Conservation (phyloP, 2,329 filamentous ascomycete species). For the Aaosphaeria pasadenensis region DNA sequence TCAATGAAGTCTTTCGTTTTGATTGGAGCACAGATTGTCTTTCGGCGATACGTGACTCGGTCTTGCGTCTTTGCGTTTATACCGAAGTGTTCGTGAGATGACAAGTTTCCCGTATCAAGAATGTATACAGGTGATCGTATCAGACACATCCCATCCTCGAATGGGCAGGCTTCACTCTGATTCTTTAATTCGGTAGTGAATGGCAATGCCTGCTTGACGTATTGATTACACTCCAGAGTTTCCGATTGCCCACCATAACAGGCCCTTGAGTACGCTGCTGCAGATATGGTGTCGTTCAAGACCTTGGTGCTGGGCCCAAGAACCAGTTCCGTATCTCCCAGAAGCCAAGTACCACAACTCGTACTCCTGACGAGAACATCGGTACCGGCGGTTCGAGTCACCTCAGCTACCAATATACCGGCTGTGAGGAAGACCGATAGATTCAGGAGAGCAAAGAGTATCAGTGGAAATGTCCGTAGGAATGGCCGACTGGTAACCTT, state of each 20-base stretch:
- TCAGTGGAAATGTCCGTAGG: conserved; percentile 16
- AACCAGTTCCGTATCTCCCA: not conserved
- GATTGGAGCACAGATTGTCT: conserved; percentile 10
- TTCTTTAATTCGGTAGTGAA: conserved; percentile 1
- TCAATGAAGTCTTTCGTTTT: conserved; percentile 1
- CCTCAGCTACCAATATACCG: conserved; percentile 25
- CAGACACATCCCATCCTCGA: conserved; percentile 6
- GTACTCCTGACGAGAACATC: conserved; percentile 20
- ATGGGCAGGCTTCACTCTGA: conserved; percentile 3
- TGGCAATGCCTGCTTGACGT: conserved; percentile 2
- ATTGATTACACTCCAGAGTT: conserved; percentile 3
- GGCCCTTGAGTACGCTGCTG: conserved; percentile 4
- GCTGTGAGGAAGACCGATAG: conserved; percentile 17
- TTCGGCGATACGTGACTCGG: conserved; percentile 4
- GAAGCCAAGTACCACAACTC: conserved; percentile 17
- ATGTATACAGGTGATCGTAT: not conserved
- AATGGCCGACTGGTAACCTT: conserved; percentile 2
- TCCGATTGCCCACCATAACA: conserved; percentile 5
- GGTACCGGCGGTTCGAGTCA: conserved; percentile 24
- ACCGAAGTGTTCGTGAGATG: conserved; percentile 11
- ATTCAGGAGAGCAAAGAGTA: conserved; percentile 18
- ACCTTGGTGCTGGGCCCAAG: conserved; percentile 3
- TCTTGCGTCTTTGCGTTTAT: conserved; percentile 10
- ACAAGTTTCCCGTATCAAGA: conserved; percentile 12
- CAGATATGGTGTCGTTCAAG: conserved; percentile 3